Conservation (phyloP, 2,329 filamentous ascomycete species). For the Dothideomycetes sp. region DNA sequence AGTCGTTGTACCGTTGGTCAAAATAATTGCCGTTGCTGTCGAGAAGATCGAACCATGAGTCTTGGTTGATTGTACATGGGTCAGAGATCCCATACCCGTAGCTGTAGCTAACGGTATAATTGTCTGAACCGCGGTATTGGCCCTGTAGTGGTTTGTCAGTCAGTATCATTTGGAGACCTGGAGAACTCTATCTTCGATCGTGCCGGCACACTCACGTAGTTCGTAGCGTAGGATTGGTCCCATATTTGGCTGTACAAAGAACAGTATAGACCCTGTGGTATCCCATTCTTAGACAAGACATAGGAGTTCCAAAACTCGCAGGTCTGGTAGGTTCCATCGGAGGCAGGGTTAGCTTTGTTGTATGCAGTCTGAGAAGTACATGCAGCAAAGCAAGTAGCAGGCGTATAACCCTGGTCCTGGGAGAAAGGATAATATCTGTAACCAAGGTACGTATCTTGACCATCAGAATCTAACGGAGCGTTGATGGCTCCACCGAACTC, state of each 20-base stretch:
- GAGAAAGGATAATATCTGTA: constrained; percentile 19
- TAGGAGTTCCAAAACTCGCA: constrained; percentile 30
- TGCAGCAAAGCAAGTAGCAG: constrained; percentile 18
- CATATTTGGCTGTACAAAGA: constrained; percentile 26
- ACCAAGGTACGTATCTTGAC: constrained; percentile 22
- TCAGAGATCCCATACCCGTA: too few species aligned
- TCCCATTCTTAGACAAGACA: constrained; percentile 30
- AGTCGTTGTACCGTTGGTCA: too few species aligned
- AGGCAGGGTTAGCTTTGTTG: constrained; percentile 18
- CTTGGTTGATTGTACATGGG: too few species aligned
- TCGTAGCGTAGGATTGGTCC: constrained; percentile 18
- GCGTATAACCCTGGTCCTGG: neutral
- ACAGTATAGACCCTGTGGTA: constrained; percentile 31
- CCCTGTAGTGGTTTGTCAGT: neutral
- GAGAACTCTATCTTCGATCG: too few species aligned
- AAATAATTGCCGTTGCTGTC: too few species aligned
- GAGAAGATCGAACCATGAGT: too few species aligned
- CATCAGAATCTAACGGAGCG: constrained; percentile 21
- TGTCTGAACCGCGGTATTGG: constrained; percentile 13
- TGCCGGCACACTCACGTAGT: constrained; percentile 15
- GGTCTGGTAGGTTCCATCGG: constrained; percentile 15
- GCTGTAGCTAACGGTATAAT: constrained; percentile 15
- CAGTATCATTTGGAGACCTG: neutral
- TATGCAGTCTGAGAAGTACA: constrained; percentile 20
- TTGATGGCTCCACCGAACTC: constrained; percentile 19